phyloP scores from a whole-genome alignment of 192 early-diverging fungal genomes.

The Podila epicladia region DNA sequence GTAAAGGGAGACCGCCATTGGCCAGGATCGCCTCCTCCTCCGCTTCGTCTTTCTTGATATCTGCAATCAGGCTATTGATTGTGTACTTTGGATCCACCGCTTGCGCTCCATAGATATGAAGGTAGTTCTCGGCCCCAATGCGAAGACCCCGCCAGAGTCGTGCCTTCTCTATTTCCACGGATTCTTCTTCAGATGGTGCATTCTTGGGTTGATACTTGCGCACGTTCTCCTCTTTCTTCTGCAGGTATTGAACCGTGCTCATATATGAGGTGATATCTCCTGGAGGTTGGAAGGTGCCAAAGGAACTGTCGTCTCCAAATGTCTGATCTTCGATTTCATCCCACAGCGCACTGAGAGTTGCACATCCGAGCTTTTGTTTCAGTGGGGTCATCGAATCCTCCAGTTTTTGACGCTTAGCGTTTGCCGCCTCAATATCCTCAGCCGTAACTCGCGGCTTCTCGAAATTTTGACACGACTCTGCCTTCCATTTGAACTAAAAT shows the following conservation, averaged over 20 bases:
- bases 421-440: constrained; percentile 44
- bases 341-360: constrained; percentile 40
- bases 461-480: constrained; percentile 77
- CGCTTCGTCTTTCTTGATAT: constrained; percentile 18
- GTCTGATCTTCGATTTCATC: constrained; percentile 34
- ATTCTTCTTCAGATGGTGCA: constrained; percentile 12
- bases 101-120: constrained; percentile 56
- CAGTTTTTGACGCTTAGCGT: constrained; percentile 38
- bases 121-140: constrained; percentile 50
- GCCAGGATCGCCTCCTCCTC: not conserved
- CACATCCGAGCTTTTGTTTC: constrained; percentile 28
- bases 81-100: constrained; percentile 14
- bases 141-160: constrained; percentile 61
- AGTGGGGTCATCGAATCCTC: constrained; percentile 26
- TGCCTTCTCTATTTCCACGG: constrained; percentile 18
- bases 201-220: not conserved
- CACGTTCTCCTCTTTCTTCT: constrained; percentile 31
- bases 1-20: constrained; percentile 6
- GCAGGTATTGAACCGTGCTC: constrained; percentile 32
- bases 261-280: constrained; percentile 42
- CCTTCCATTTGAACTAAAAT: constrained; percentile 80
- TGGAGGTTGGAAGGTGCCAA: constrained; percentile 21
- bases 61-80: constrained; percentile 20
- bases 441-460: constrained; percentile 62
- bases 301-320: constrained; percentile 34